A percentile compares a stretch with the other conserved stretches of the same genome.
These are phyloP conservation scores for Phytopythium vexans DNA, from an alignment of 352 stramenopile genomes.

Conservation along the genomic window DNA sequence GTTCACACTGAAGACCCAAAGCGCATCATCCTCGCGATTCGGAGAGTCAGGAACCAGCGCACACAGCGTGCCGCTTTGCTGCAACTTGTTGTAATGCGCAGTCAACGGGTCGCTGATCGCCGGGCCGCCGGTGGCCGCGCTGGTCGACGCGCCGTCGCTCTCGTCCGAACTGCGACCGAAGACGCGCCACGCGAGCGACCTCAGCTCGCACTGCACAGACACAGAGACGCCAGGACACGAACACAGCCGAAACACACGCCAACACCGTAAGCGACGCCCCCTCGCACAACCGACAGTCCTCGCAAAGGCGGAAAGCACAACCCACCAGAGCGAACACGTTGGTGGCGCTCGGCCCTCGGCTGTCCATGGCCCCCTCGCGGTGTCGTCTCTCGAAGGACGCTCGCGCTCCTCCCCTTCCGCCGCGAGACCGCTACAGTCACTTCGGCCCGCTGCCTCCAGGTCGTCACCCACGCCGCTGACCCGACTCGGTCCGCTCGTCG, in stretches of 20 bases:
- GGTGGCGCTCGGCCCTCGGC: conserved; percentile 16
- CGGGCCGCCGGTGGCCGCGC: conserved; percentile 13
- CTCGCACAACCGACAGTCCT: conserved; percentile 1
- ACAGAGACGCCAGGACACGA: conserved; percentile 7
- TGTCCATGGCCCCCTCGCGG: not conserved
- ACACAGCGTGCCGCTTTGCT: conserved; percentile 38
- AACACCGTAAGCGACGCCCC: not conserved
- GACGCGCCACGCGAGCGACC: conserved; percentile 50
- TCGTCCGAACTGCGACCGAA: conserved; percentile 16
- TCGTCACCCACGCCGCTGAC: no score
- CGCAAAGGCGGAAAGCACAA: not conserved
- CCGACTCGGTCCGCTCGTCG: no score
- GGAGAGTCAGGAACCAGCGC: conserved; percentile 9
- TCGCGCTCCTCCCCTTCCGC: no score
- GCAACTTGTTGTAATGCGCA: conserved; percentile 28
- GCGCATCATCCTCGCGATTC: conserved; percentile 5
- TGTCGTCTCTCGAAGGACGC: no score
- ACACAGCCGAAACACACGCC: conserved; percentile 11
- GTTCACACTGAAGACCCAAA: conserved; percentile 64
- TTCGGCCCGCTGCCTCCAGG: no score
- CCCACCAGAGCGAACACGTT: conserved; percentile 49
- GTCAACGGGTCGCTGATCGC: conserved; percentile 12
- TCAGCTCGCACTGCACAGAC: conserved; percentile 35
- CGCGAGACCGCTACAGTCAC: no score
- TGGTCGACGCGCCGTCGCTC: not conserved